Evolutionary conservation across 805 yeast species (phyloP).

Genomic region (Hanseniaspora singularis): DNA sequence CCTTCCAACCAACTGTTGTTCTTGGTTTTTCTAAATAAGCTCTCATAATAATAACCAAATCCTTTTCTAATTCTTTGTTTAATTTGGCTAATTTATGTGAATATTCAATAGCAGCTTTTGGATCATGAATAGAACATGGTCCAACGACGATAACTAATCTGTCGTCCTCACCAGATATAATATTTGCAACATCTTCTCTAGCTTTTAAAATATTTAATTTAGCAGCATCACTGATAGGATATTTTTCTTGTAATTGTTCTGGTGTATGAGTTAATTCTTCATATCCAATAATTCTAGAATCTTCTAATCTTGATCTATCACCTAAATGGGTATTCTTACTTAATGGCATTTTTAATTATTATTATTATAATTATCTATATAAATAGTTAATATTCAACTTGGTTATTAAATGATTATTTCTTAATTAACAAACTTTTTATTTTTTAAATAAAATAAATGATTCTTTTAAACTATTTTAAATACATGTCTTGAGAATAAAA

Average conservation of each 20-base stretch:
- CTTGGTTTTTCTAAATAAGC: conserved; percentile 97
- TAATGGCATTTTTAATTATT: conserved; percentile 30
- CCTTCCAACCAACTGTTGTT: conserved; percentile 99
- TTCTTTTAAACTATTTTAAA: too few species aligned
- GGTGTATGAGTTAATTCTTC: conserved; percentile 87
- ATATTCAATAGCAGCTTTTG: conserved; percentile 83
- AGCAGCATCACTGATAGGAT: conserved; percentile 51
- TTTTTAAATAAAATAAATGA: too few species aligned
- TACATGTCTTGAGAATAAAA: too few species aligned
- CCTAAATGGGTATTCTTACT: conserved; percentile 74
- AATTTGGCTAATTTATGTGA: conserved; percentile 51
- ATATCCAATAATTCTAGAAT: conserved; percentile 75
- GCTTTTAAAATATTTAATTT: conserved; percentile 58
- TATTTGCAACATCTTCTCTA: conserved; percentile 46
- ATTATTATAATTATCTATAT: too few species aligned
- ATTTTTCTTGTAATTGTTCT: conserved; percentile 77
- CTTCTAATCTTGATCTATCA: conserved; percentile 66
- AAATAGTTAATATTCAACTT: too few species aligned
- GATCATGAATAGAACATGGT: conserved; percentile 95
- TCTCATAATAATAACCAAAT: conserved; percentile 83
- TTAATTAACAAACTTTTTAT: too few species aligned
- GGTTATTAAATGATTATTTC: too few species aligned
- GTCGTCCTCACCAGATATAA: conserved; percentile 59
- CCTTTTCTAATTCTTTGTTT: conserved; percentile 53
- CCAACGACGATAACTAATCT: conserved; percentile 83